Base-by-base conservation (phyloP, 768 basidiomycete species). In the Calocybe gangraenosa region DNA sequence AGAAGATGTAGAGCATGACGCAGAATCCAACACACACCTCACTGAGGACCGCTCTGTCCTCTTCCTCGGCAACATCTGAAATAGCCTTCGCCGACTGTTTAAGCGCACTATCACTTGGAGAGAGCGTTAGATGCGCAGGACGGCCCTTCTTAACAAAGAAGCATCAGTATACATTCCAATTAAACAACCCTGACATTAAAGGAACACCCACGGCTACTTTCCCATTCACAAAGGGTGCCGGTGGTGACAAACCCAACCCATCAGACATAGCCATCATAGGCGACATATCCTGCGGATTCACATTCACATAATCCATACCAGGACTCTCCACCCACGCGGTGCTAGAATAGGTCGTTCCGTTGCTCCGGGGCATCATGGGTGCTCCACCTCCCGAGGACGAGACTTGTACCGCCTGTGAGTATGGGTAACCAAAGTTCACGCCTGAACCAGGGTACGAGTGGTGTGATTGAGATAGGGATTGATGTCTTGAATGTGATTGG, bases 101-200 rank as follows among this genome's bases (percentile, higher is more conserved):
- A 15, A 86, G 62, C 6, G 75, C 74, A 14, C 74, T 65, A 48
- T 86, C 86, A 47, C 80, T 84, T 0, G 84, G 80, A 1, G 84
- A 84, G 17, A 80, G 57, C 7, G 64, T 61, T 43, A 84, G 58
- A 7, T 77, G 75, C 2, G 73, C 57, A 8, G 84, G 79, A 2
- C 79, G 72, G 10, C 46, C 57, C 65, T 76, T 76, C 57, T 64
- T 14, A 15, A 7, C 41, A 20, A 17, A 40, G 38, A 36, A 59
- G 28, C 57, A 49, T n/a, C n/a, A n/a, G n/a, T 18, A 51, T 45
- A 32, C 42, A 49, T 22, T 41, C 38, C 17, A 45, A 36, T 22
- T 19, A 42, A 19, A n/a, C 6, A 6, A 19, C 30, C 9, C 7
- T 15, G 1, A 7, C 20, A 33, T 13, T 8, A 37, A 28, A 10